Percentiles rank a stretch among this genome's conserved stretches.
Evolutionary conservation across 495 filamentous ascomycete genomes (phyloP).

Genomic region (Neurospora discreta): DNA sequence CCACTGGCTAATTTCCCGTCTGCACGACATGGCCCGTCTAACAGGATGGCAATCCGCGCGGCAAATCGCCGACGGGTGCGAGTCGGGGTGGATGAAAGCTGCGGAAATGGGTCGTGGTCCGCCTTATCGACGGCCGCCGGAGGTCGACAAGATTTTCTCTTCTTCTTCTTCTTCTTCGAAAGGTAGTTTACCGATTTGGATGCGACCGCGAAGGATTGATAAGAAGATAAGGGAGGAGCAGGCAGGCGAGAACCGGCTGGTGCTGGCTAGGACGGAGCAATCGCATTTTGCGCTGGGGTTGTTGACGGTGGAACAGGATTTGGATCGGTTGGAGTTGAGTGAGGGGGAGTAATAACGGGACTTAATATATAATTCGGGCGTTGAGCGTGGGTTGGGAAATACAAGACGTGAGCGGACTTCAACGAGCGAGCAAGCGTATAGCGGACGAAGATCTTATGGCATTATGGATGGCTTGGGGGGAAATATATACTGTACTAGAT

Average conservation of each 20-base stretch:
- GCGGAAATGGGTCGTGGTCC: constrained; percentile 64
- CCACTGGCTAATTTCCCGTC: constrained; percentile 58
- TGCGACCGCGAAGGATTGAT: constrained; percentile 31
- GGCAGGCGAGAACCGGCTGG: constrained; percentile 22
- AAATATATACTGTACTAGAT: neutral
- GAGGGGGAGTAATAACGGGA: constrained; percentile 1
- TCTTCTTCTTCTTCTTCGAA: too few relatives aligned
- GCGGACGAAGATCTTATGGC: neutral
- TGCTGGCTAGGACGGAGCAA: constrained; percentile 37
- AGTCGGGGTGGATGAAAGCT: constrained; percentile 67
- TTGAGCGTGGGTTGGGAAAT: neutral
- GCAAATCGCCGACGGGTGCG: constrained; percentile 72
- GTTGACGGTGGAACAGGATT: constrained; percentile 39
- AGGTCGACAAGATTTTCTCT: constrained; percentile 18
- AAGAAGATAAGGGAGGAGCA: constrained; percentile 28
- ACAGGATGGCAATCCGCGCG: constrained; percentile 80
- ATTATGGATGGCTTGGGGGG: neutral
- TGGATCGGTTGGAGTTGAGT: constrained; percentile 35
- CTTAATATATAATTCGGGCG: neutral
- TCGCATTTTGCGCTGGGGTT: constrained; percentile 43
- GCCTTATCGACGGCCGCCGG: constrained; percentile 48
- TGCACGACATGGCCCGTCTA: constrained; percentile 63
- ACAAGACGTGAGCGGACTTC: neutral
- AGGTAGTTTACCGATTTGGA: constrained; percentile 20
- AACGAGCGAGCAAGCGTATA: neutral